Percentiles rank a stretch among this genome's conserved stretches.
These are phyloP conservation scores for Pilatotrama ljubarskyi DNA, from an alignment of 768 basidiomycete species.

Conservation along the genomic window DNA sequence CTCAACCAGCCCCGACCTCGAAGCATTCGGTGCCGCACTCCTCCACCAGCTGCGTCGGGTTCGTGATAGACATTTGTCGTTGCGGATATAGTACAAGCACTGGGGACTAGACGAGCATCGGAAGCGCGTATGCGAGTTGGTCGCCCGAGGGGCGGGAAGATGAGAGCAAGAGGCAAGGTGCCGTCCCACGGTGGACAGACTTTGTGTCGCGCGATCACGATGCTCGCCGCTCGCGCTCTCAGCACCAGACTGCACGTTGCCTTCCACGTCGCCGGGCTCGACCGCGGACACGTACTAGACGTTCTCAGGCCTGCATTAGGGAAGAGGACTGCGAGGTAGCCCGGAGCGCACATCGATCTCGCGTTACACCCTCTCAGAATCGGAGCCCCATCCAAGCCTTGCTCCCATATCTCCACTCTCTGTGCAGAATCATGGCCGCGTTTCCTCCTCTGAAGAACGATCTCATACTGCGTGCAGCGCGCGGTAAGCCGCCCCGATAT, in stretches of 20 bases:
- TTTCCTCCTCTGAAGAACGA: conserved; percentile 87
- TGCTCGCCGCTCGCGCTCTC: conserved; percentile 5
- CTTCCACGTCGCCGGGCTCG: conserved; percentile 11
- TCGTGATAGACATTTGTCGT: conserved; percentile 46
- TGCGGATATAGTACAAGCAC: background rate
- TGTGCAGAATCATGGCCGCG: conserved; percentile 33
- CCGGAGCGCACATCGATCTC: background rate
- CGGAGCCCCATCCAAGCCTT: background rate
- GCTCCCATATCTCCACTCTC: background rate
- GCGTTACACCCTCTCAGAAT: background rate
- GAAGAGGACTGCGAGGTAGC: background rate
- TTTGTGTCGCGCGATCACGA: conserved; percentile 15
- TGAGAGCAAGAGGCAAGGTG: conserved; percentile 18
- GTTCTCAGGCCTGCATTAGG: conserved; percentile 1
- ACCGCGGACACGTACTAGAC: conserved; percentile 4
- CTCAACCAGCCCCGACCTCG: background rate
- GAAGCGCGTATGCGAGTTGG: background rate
- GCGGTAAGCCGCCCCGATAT: conserved; percentile 47
- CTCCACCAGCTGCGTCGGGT: conserved; percentile 61
- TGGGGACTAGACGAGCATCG: conserved; percentile 3
- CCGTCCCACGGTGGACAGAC: conserved; percentile 16
- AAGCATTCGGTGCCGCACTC: conserved; percentile 45
- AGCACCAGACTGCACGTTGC: background rate
- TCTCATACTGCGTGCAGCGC: conserved; percentile 83
- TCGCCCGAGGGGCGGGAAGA: conserved; percentile 12